Conservation (phyloP, 768 basidiomycete species). For the Lactarius trivialis region DNA sequence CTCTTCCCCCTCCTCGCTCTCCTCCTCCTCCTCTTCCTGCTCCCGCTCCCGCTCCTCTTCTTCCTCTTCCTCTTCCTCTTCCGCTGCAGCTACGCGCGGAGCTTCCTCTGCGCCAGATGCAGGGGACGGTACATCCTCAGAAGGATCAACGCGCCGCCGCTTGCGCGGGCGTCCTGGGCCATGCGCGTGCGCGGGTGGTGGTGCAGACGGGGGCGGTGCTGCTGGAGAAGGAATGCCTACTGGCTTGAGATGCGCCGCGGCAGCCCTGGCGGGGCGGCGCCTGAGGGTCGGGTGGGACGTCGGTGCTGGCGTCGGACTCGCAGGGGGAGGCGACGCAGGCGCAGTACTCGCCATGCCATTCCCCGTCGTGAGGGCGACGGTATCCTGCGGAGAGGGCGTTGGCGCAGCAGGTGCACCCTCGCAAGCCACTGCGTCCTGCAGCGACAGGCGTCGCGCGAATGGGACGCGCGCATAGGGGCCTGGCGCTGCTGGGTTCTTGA, state of each 20-base stretch:
- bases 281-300: neutral
- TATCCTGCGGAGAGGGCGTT: neutral
- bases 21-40: neutral
- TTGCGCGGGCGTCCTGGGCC: slow-evolving; percentile 3
- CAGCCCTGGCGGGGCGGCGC: slow-evolving; percentile 7
- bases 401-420: neutral
- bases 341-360: neutral
- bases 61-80: slow-evolving; percentile 1
- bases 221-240: neutral
- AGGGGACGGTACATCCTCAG: slow-evolving; percentile 20
- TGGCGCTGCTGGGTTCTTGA: slow-evolving; percentile 11
- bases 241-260: slow-evolving; percentile 7
- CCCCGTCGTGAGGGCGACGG: neutral
- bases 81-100: neutral
- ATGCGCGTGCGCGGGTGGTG: neutral
- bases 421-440: neutral
- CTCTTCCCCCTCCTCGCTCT: neutral
- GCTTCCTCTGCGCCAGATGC: slow-evolving; percentile 11
- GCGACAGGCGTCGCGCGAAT: slow-evolving; percentile 2
- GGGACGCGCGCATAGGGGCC: slow-evolving; percentile 13
- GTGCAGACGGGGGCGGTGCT: neutral
- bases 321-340: neutral
- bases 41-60: slow-evolving; percentile 7
- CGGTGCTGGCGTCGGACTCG: neutral
- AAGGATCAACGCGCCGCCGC: slow-evolving; percentile 6